These are phyloP conservation scores for Lasiosphaeria ovina DNA, from an alignment of 495 filamentous ascomycete species.

Conservation along the genomic window DNA sequence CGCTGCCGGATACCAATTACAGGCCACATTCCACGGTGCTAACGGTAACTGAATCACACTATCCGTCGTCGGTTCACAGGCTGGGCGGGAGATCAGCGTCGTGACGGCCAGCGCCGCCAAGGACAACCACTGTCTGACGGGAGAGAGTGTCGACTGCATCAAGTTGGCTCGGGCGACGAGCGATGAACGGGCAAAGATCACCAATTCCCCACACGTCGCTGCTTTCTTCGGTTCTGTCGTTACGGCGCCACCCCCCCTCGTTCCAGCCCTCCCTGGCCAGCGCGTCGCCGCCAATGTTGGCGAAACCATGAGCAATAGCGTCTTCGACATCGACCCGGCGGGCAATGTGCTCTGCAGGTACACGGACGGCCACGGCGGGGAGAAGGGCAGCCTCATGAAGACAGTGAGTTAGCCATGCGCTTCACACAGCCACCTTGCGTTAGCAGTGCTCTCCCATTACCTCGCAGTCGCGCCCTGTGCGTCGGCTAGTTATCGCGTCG, in stretches of 20 bases:
- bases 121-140: no score
- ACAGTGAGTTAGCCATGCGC: conserved; percentile 14
- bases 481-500: neutral
- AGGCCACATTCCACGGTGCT: no score
- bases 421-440: neutral
- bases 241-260: neutral
- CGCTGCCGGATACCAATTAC: no score
- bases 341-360: conserved; percentile 38
- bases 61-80: no score
- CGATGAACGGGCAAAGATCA: neutral
- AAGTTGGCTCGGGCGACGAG: no score
- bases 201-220: neutral
- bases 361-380: conserved; percentile 24
- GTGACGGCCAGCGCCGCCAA: no score
- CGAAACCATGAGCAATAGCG: conserved; percentile 29
- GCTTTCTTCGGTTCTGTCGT: neutral
- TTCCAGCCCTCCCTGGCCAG: neutral
- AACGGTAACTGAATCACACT: no score
- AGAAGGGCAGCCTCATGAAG: conserved; percentile 11
- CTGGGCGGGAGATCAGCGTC: no score
- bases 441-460: neutral
- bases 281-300: conserved; percentile 11
- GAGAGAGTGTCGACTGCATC: no score
- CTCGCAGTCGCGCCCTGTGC: neutral
- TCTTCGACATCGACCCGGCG: conserved; percentile 40